Conservation (phyloP, 805 yeast genomes). For the Jamesozyma gamospora region DNA sequence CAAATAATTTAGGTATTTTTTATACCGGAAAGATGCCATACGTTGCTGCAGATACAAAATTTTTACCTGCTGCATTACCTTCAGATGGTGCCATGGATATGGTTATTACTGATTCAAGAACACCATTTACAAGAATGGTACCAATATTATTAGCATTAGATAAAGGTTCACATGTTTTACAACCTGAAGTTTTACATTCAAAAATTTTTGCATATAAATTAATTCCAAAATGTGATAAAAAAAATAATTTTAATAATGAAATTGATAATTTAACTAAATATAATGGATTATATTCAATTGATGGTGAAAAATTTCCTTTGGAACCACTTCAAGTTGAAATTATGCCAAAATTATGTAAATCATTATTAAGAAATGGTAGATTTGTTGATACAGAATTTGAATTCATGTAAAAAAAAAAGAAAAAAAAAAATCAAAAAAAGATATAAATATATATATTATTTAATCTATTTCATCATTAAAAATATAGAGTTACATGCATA, state of each 20-base stretch:
- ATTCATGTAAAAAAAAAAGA: slow-evolving; percentile 50
- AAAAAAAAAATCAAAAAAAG: no score
- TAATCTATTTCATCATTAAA: no score
- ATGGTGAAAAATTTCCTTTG: slow-evolving; percentile 80
- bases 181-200: slow-evolving; percentile 58
- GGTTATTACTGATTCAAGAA: slow-evolving; percentile 56
- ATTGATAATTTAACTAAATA: slow-evolving; percentile 41
- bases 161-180: slow-evolving; percentile 67
- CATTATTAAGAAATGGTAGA: slow-evolving; percentile 52
- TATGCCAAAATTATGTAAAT: slow-evolving; percentile 52
- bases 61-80: slow-evolving; percentile 90
- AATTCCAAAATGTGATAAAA: slow-evolving; percentile 44
- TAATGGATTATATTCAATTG: slow-evolving; percentile 65
- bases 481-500: no score
- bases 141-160: slow-evolving; percentile 58
- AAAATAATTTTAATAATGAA: no score
- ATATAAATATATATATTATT: no score
- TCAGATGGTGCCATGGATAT: slow-evolving; percentile 83
- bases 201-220: slow-evolving; percentile 71
- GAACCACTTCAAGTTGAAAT: slow-evolving; percentile 79
- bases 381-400: slow-evolving; percentile 45
- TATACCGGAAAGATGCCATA: slow-evolving; percentile 93
- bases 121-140: slow-evolving; percentile 47
- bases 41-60: slow-evolving; percentile 68
- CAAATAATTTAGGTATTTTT: slow-evolving; percentile 55